Evolutionary conservation across 345 rosid species (phyloP).

Genomic region (Syzygium grande): DNA sequence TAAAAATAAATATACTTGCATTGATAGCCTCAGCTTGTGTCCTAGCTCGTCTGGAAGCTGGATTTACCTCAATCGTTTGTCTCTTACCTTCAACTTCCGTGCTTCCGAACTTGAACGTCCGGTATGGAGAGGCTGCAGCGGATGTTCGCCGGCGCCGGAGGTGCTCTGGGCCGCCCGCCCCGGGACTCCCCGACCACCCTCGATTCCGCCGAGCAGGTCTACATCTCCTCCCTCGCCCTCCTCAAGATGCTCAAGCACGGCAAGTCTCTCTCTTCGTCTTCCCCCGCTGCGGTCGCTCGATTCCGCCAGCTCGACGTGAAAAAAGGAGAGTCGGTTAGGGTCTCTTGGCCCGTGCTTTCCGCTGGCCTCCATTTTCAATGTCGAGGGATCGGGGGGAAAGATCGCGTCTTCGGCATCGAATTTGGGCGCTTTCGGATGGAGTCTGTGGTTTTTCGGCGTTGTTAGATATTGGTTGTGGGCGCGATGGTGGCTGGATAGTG

Average conservation of each 20-base stretch:
- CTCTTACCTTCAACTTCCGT: too few relatives aligned
- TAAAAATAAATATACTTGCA: too few relatives aligned
- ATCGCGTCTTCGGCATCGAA: background rate
- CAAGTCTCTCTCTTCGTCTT: too few relatives aligned
- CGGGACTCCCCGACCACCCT: slow-evolving; percentile 91
- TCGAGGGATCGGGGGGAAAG: background rate
- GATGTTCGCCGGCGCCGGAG: slow-evolving; percentile 88
- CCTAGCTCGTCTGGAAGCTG: too few relatives aligned
- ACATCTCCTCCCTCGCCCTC: slow-evolving; percentile 96
- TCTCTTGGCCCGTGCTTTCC: background rate
- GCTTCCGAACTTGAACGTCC: background rate
- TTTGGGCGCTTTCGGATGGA: background rate
- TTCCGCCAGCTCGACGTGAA: background rate
- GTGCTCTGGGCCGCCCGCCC: slow-evolving; percentile 78
- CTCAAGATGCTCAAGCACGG: slow-evolving; percentile 43
- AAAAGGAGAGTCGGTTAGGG: background rate
- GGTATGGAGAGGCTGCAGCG: slow-evolving; percentile 88
- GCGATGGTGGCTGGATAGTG: background rate
- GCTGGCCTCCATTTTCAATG: background rate
- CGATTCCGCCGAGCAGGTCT: slow-evolving; percentile 95
- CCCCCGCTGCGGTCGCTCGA: slow-evolving; percentile 3
- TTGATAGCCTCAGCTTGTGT: too few relatives aligned
- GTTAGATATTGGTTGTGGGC: background rate
- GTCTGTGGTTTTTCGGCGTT: background rate
- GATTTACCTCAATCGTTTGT: too few relatives aligned